Conservation (phyloP, 352 stramenopile genomes). For the Globisporangium recalcitrans region DNA sequence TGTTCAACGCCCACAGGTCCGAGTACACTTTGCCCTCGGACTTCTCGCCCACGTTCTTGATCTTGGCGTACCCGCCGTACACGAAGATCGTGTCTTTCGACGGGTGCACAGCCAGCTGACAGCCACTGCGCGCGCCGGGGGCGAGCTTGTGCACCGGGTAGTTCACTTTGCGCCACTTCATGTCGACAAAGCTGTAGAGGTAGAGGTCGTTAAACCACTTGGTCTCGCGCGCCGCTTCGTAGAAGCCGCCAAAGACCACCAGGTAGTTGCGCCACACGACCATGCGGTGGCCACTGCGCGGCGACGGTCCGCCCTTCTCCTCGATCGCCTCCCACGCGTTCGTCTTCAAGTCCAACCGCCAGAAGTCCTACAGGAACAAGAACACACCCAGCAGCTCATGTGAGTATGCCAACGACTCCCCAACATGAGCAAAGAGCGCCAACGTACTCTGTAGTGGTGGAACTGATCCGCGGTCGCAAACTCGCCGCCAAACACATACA, state of each 20-base stretch:
- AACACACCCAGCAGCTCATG: background rate
- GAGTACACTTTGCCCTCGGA: slow-evolving; percentile 93
- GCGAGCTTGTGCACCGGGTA: slow-evolving; percentile 61
- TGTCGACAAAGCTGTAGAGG: slow-evolving; percentile 85
- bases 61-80: slow-evolving; percentile 94
- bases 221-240: slow-evolving; percentile 89
- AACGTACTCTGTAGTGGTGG: slow-evolving; percentile 91
- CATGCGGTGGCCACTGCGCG: slow-evolving; percentile 90
- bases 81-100: slow-evolving; percentile 91
- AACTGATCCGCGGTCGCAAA: slow-evolving; percentile 96
- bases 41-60: slow-evolving; percentile 90
- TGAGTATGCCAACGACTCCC: background rate
- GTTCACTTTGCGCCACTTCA: slow-evolving; percentile 85
- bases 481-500: slow-evolving; percentile 98
- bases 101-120: slow-evolving; percentile 74
- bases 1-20: slow-evolving; percentile 93
- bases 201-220: slow-evolving; percentile 97
- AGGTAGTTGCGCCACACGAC: slow-evolving; percentile 94
- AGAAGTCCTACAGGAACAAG: slow-evolving; percentile 70
- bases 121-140: slow-evolving; percentile 72
- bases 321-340: slow-evolving; percentile 93
- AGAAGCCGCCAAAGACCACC: slow-evolving; percentile 97
- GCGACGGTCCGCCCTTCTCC: slow-evolving; percentile 73
- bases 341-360: slow-evolving; percentile 90
- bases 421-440: background rate